Evolutionary conservation across 257 asterid genomes (phyloP), one percentile per base, ranked within the genome.

Genomic region (Capsicum pubescens): DNA sequence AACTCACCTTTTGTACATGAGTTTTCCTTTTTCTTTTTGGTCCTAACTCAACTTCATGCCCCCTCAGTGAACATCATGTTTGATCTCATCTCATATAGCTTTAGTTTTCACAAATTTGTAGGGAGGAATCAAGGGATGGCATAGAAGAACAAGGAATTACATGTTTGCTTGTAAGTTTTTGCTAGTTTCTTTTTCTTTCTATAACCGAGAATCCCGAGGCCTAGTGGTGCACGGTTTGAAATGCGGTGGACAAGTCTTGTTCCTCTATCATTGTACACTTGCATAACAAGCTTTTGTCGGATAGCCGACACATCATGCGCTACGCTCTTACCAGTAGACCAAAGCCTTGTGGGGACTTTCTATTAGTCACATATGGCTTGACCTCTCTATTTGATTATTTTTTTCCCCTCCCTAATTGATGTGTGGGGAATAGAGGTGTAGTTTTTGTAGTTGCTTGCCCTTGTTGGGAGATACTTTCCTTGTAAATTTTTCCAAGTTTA

Each of bases 111-210:
- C 86, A 83, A 83, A 81, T 76, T 68, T 71, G 58, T 71, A 83
- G 71, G 66, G 67, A 60, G 84, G 82, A 83, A 79, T 85, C 85
- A 36, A 19, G 54, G 84, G 86, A 82, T 83, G 86, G 84, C 85
- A 46, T 35, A 64, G 61, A 54, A 82, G 82, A 83, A 76, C 80
- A 52, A 82, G 83, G 85, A 84, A 89, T 84, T 69, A 82, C 85
- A 67, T 83, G 83, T 84, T 83, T 88, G 87, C 84, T 71, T 86
- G 78, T 60, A 83, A 83, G 81, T 84, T 81, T 90, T 81, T 74
- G 44, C 82, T 82, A 56, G 19, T 72, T 42, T 67, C 79, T 2
- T 69, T 69, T 16, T 4, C n/a, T 6, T 8, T 81, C 21, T 60
- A 78, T 50, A 44, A 35, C 64, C 79, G 17, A 58, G 76, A 67